Evolutionary conservation across 1,139 yeast species (phyloP), one percentile per base, ranked within the genome.

Genomic region (Zygosaccharomyces sapae): DNA sequence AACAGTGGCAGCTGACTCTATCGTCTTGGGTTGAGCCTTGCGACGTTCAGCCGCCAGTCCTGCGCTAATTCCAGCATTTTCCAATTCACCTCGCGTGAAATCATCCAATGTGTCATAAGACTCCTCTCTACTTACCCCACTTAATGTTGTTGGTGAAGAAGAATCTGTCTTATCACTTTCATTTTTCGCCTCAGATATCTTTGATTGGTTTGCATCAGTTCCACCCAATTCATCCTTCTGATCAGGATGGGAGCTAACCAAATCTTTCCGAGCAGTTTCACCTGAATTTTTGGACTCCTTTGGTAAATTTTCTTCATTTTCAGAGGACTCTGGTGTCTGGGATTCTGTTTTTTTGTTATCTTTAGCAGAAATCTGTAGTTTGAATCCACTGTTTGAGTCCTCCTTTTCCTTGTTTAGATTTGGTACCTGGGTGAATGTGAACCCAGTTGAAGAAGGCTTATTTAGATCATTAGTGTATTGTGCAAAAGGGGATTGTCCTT

Each of bases 401-500:
- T 16, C 39, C 4, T 42, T 24, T 30, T 18, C 50, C 10, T 44
- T 44, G 6, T 35, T 42, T n/a, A 33, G 30, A 13, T 33, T 36
- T 12, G 42, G 36, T n/a, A 50, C 29, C 8, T 42, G 45, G 1
- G 54, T 46, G 36, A 57, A 53, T 1, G 56, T 47, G 38, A 58
- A 57, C 2, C 57, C 51, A 13, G 60, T 51, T 2, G 52, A 41
- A 3, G 55, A 24, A 1, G 55, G 40, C 27, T 53, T 48, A 5
- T 49, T 51, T 9, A 61, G 36, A 31, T 58, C 55, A 24, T 50
- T 47, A 1, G 62, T 44, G 42, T 53, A 61, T 2, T 55, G 43
- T 2, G 63, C 51, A 43, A 59, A 60, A 19, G 63, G 63, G 1
- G 64, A 60, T 5, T 41, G 33, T 1, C 41, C 35, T 19, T 45